Evolutionary conservation across 768 basidiomycete species (phyloP), one percentile per base, ranked within the genome.

Genomic region (Boletus barrowsii): DNA sequence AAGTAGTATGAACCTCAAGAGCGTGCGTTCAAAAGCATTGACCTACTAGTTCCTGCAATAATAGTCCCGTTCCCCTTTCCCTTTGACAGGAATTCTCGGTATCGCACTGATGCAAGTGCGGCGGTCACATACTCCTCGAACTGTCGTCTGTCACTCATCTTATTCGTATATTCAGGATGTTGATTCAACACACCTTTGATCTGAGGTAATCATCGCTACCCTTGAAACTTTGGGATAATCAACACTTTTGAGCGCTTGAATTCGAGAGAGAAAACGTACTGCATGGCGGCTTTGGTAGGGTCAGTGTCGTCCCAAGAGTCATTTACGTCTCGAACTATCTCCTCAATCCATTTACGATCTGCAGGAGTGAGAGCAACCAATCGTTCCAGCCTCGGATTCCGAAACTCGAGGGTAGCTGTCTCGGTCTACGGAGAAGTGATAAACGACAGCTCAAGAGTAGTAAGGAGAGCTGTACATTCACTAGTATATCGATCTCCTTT

Each of bases 301-400:
- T 89, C 87, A 10, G 74, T 74, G 5, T 84, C 82, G 53, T 83
- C 80, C 87, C 88, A 95, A 9, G 80, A 80, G 47, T 89, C 84
- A 56, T 91, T 91, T 11, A 96, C 92, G 57, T 93, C 91, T 49
- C 79, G 83, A 39, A 95, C 81, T 52, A 96, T 84, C 61, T 96
- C 93, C 65, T 98, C 95, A 82, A 98, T 92, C 97, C 97, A 99
- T 69, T 91, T 95, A 54, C 96, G 77, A 69, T 98, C 97, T 1
- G 95, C 93, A 0, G 97, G 77, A 3, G 96, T 98, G 60, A 99
- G 73, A 6, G 82, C 83, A 20, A 87, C 83, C 33, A 86, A 75
- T 29, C 88, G 80, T 60, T 96, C 94, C 7, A 97, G 65, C 64
- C 79, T 84, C 4, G 86, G 82, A 68, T 98, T 87, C 39, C 87